These are phyloP conservation scores for Suillus luteus DNA, from an alignment of 768 basidiomycete species.

Conservation along the genomic window DNA sequence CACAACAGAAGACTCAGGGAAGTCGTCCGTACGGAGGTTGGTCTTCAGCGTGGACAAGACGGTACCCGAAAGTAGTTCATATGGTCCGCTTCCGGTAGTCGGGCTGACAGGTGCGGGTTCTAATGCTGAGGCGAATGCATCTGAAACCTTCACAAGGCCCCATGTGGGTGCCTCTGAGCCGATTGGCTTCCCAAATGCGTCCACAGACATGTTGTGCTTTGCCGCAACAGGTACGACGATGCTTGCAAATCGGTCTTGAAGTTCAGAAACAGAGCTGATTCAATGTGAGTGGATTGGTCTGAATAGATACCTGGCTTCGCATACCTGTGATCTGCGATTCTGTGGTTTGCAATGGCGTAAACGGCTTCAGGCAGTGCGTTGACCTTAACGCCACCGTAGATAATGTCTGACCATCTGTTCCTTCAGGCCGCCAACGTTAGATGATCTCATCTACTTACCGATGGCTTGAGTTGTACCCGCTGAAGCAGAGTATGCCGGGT, in stretches of 20 bases:
- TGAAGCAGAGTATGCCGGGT: conserved; percentile 20
- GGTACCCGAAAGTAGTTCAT: conserved; percentile 43
- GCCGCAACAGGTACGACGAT: conserved; percentile 21
- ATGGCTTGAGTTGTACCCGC: conserved; percentile 32
- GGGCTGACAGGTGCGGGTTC: conserved; percentile 48
- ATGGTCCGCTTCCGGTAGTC: conserved; percentile 38
- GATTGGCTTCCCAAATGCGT: conserved; percentile 41
- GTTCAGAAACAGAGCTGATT: conserved; percentile 16
- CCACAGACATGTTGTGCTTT: conserved; percentile 43
- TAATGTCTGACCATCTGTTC: conserved; percentile 42
- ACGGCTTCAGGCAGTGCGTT: conserved; percentile 49
- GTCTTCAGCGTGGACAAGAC: conserved; percentile 41
- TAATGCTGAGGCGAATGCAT: conserved; percentile 37
- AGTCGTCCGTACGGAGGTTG: conserved; percentile 29
- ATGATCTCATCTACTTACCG: conserved; percentile 30
- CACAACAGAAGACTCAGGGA: conserved; percentile 32
- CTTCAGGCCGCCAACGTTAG: conserved; percentile 24
- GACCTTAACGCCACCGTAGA: conserved; percentile 44
- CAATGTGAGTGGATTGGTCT: neutral
- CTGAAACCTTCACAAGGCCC: conserved; percentile 40
- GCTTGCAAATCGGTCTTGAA: conserved; percentile 18
- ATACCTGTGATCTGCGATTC: conserved; percentile 35
- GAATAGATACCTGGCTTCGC: conserved; percentile 7
- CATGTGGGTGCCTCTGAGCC: conserved; percentile 26
- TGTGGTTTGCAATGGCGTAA: conserved; percentile 38